Conservation (phyloP, 202 grass and related monocot species). For the Musa balbisiana region DNA sequence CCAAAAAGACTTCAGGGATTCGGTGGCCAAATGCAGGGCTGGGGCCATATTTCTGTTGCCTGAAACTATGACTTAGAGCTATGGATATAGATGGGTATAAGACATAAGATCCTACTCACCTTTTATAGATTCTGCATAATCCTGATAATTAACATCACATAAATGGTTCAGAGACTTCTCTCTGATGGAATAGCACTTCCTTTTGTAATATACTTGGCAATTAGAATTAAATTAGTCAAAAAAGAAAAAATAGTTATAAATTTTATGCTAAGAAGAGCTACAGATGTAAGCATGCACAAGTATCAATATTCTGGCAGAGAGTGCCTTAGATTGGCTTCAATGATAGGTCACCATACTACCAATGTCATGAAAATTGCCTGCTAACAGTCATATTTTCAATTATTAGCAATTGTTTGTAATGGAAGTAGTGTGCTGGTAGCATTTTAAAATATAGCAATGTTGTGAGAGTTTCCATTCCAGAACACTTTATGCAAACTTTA, state of each 20-base stretch:
- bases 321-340: neutral
- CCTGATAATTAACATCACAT: neutral
- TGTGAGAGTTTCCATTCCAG: neutral
- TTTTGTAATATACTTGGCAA: no score
- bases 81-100: neutral
- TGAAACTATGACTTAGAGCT: neutral
- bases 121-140: neutral
- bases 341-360: neutral
- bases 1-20: neutral
- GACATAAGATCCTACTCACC: neutral
- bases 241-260: no score
- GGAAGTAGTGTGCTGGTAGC: neutral
- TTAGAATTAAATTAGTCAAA: no score
- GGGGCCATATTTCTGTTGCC: neutral
- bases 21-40: neutral
- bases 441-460: neutral
- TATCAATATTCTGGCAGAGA: no score
- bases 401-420: neutral
- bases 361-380: neutral
- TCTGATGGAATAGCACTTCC: no score
- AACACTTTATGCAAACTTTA: neutral
- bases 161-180: no score
- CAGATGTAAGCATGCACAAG: neutral
- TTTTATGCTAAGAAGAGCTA: no score
- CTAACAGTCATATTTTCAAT: neutral